These are phyloP conservation scores for Cyberlindnera sargentensis DNA, from an alignment of 805 yeast genomes.

Conservation along the genomic window DNA sequence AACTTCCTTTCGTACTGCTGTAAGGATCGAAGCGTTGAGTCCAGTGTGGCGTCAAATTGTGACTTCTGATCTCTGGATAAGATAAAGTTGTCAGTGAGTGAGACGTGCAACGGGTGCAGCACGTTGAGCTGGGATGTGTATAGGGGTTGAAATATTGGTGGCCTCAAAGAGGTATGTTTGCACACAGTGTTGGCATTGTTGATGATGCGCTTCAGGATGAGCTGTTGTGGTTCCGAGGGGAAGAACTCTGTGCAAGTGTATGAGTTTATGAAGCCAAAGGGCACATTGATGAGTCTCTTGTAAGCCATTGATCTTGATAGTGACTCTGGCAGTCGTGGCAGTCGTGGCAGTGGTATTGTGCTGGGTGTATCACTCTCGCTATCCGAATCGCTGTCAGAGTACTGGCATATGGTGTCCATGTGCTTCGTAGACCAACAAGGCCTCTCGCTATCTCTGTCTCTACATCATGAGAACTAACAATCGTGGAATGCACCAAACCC, in stretches of 20 bases:
- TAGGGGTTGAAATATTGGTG: conserved; percentile 6
- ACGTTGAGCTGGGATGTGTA: conserved; percentile 3
- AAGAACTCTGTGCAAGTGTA: conserved; percentile 7
- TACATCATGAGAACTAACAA: no score
- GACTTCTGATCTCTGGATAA: conserved; percentile 3
- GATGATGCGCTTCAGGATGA: background rate
- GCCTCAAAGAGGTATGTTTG: conserved; percentile 3
- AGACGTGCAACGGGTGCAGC: conserved; percentile 10
- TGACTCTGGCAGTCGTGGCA: background rate
- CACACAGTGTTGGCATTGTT: conserved; percentile 9
- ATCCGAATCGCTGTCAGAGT: conserved; percentile 3
- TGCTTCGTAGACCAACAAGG: background rate
- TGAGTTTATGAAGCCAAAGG: conserved; percentile 4
- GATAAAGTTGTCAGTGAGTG: conserved; percentile 10
- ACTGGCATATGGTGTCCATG: conserved; percentile 1
- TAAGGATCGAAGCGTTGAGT: background rate
- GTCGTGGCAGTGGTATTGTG: conserved; percentile 1
- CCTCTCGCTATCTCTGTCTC: no score
- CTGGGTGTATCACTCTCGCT: background rate
- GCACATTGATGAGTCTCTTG: background rate
- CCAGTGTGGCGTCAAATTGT: background rate
- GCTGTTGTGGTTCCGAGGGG: conserved; percentile 2
- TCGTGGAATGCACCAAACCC: no score
- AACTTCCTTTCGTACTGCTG: background rate
- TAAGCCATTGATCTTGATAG: conserved; percentile 9